Evolutionary conservation across 139 green algal genomes (phyloP).

Genomic region (Closterium sp.): DNA sequence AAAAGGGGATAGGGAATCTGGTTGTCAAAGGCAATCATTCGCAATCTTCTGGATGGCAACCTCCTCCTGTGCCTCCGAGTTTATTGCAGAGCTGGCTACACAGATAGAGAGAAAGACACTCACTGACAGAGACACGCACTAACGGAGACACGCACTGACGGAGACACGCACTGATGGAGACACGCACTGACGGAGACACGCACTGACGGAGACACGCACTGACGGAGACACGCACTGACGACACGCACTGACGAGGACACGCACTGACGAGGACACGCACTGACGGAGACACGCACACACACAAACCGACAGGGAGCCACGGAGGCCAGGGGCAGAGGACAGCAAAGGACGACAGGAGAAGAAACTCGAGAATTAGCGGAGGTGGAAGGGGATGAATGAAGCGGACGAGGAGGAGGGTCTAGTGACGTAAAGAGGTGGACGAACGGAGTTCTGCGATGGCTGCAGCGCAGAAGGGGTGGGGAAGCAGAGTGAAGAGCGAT

Average conservation of each 20-base stretch:
- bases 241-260: no score
- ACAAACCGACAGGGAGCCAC: not conserved
- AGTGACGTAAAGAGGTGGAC: not conserved
- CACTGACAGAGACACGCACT: no score
- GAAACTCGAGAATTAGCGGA: not conserved
- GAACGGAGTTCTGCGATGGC: not conserved
- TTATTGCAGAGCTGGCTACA: not conserved
- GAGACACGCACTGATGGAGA: no score
- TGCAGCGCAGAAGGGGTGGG: no score
- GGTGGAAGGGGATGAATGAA: not conserved
- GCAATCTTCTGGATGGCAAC: slow-evolving; percentile 68
- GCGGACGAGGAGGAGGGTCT: no score
- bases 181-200: no score
- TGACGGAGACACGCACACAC: not conserved
- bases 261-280: no score
- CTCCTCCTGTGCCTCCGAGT: slow-evolving; percentile 23
- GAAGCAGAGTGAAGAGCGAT: no score
- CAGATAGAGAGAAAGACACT: not conserved
- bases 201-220: no score
- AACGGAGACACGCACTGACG: no score
- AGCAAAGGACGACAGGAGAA: not conserved
- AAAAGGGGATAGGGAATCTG: not conserved
- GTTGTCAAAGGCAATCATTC: slow-evolving; percentile 62
- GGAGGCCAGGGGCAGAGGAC: no score
- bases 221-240: no score